Evolutionary conservation across 768 basidiomycete genomes (phyloP), one percentile per base, ranked within the genome.

Genomic region (Lactarius evosmus): DNA sequence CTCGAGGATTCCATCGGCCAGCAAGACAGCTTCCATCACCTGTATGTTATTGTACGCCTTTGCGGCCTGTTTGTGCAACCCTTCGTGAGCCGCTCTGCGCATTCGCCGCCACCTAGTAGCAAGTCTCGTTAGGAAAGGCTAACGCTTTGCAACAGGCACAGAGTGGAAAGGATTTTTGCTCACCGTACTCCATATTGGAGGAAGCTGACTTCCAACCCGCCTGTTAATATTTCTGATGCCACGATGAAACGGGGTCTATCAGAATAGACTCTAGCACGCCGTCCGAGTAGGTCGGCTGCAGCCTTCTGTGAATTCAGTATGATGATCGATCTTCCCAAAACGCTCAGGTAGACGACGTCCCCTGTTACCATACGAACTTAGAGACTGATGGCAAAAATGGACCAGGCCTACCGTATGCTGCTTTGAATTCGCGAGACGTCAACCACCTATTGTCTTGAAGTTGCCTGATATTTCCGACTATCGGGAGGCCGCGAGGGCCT

Each of bases 211-310:
- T 66, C 61, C 56, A 63, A 58, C 52, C 61, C 65, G 25, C 61
- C 65, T 14, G 62, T 66, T 27, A 63, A 34, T 64, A 65, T 65
- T 52, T 65, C 64, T 56, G 64, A 25, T 36, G 64, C 64, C 56
- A 66, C 51, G n/a, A 66, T 66, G 29, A 66, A 63, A 63, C 69
- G 67, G 55, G 83, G 84, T 8, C 84, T 78, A 65, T 82, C 82
- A 5, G 82, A 83, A 66, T 84, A 83, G 51, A 81, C 78, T 14
- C 69, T 70, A 9, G 81, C 79, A 12, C 81, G 78, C 34, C 73
- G 71, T 53, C 83, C 82, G 38, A 85, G 74, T 14, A 85, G 74
- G 52, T 82, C 81, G 32, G 73, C 68, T 2, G 76, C 79, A 11
- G 76, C 73, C 58, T 74, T 74, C 40, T 74, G 73, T 19, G 77